Evolutionary conservation across 495 filamentous ascomycete species (phyloP), one percentile per base, ranked within the genome.

Genomic region (Diplogelasinospora grovesii): DNA sequence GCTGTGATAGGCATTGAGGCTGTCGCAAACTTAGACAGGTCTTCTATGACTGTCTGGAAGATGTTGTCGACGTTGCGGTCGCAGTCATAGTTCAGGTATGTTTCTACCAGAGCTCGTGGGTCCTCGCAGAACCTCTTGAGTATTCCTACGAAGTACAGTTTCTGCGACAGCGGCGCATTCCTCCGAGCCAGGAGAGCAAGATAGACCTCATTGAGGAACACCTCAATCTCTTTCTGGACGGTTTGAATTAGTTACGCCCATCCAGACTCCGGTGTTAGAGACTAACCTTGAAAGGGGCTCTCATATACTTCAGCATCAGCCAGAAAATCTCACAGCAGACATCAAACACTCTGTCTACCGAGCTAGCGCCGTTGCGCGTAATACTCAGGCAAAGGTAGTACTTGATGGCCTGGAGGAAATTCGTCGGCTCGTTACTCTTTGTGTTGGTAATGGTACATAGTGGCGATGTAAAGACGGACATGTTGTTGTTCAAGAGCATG

Each of bases 61-160:
- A 97, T 95, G 52, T 99, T 97, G 61, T 99, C 93, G 48, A 96
- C 71, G 16, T 86, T 85, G 22, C 88, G 72, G 53, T 97, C 93
- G 61, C 93, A 99, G 54, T 99, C 93, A 50, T 99, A 99, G 59
- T 99, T 99, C 39, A 99, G 76, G 60, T 97, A 99, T 11, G 92
- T 82, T 64, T 99, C 93, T 4, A 99, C 93, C 44, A 99, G 59
- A 0, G 86, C 89, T 25, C 86, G 71, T 4, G 89, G 86, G 56
- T 99, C 90, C 10, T 77, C 81, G 34, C 82, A 86, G 22, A 97
- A 66, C 42, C 90, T 70, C 45, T 86, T 85, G 26, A 99, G 67
- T 23, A 97, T 73, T 36, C 81, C 79, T 64, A 99, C 79, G 44
- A 97, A 87, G 43, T 89, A 89, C 31, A 89, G 78, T 56, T 96